Conservation (phyloP, 2,329 filamentous ascomycete genomes). For the Albifimbria verrucaria region DNA sequence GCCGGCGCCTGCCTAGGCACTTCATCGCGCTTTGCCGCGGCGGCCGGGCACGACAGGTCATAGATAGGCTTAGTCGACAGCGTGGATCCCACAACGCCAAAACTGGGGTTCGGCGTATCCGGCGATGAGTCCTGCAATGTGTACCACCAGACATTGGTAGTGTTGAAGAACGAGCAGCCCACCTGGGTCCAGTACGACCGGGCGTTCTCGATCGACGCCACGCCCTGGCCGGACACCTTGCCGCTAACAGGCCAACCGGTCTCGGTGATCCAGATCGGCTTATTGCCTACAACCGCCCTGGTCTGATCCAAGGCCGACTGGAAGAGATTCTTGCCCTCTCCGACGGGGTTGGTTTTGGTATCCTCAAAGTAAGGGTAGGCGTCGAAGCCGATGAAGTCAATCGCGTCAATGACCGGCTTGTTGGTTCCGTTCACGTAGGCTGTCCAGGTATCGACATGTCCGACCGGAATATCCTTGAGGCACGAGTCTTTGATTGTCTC, state of each 20-base stretch:
- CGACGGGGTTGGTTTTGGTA: constrained; percentile 63
- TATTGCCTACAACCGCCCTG: constrained; percentile 55
- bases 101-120: constrained; percentile 61
- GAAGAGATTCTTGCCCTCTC: constrained; percentile 64
- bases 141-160: constrained; percentile 71
- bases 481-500: constrained; percentile 59
- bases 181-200: constrained; percentile 78
- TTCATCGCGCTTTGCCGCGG: constrained; percentile 29
- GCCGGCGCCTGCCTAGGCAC: constrained; percentile 10
- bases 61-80: constrained; percentile 55
- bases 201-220: constrained; percentile 65
- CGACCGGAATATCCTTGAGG: constrained; percentile 58
- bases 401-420: constrained; percentile 61
- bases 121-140: constrained; percentile 66
- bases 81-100: constrained; percentile 62
- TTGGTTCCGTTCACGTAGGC: constrained; percentile 73
- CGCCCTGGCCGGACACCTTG: constrained; percentile 55
- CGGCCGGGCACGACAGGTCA: constrained; percentile 50
- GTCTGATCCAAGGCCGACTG: constrained; percentile 62
- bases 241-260: constrained; percentile 83
- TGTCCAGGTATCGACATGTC: constrained; percentile 90
- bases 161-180: constrained; percentile 67
- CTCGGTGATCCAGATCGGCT: constrained; percentile 82
- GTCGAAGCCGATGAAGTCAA: constrained; percentile 81
- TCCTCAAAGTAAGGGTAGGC: constrained; percentile 83